Evolutionary conservation across 257 asterid species (phyloP), one percentile per base, ranked within the genome.

Genomic region (Hygrophila difformis): DNA sequence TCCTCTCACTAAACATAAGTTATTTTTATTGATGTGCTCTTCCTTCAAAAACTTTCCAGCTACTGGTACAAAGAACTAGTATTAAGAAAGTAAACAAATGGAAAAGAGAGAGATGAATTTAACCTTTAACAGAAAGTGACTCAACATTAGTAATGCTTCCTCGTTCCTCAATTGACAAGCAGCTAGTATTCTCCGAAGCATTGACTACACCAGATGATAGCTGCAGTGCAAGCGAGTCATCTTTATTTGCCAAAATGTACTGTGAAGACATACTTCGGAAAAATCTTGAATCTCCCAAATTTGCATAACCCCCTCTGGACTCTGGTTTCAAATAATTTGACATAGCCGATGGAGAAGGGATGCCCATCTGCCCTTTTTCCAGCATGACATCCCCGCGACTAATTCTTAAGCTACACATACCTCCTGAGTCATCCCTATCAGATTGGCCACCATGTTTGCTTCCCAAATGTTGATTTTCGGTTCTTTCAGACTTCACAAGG

Each of bases 101-200:
- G 22, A 31, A 53, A 58, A 42, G 14, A 20, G 42, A 10, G 15
- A 24, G 36, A 65, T 19, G 8, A 33, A 12, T n/a, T 5, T 2
- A 53, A 82, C 94, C 94, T 61, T 64, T 74, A 17, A 73, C 55
- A 39, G 94, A 82, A 46, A 78, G 94, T 14, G 94, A 79, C 68
- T 61, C 64, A 22, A 62, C 88, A 62, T 60, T 67, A 53, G 52
- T 63, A 13, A 54, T 28, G 47, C 68, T 73, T 26, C 59, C 74
- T n/a, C 83, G 64, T 29, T 76, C 83, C 61, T 70, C 89, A 48
- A 62, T 72, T 3, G 78, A 67, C 64, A 72, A 58, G 45, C 75
- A 70, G 59, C 79, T 70, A 19, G 51, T 47, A 45, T 66, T 69
- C 60, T 76, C 81, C 13, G 79, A 68, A 3, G 71, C 59, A 48